These are phyloP conservation scores for Ambrosia artemisiifolia DNA, from an alignment of 129 eudicot species.

Conservation along the genomic window DNA sequence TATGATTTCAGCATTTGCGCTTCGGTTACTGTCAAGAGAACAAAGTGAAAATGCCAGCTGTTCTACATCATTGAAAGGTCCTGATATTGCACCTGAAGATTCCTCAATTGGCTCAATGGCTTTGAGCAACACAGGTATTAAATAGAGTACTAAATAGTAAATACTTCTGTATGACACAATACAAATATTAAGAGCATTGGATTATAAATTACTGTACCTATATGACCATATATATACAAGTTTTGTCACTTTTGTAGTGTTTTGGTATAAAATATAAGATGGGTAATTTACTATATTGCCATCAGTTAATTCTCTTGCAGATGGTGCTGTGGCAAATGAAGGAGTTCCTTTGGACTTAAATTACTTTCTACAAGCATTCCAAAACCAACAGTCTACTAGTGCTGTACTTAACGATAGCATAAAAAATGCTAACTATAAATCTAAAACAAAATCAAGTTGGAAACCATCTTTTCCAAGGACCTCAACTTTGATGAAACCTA, in stretches of 20 bases:
- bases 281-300: neutral
- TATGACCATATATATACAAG: neutral
- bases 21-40: slow-evolving; percentile 40
- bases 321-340: slow-evolving; percentile 29
- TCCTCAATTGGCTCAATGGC: slow-evolving; percentile 35
- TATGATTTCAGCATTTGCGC: slow-evolving; percentile 62
- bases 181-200: neutral
- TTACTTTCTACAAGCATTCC: slow-evolving; percentile 25
- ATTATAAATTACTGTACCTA: slow-evolving; percentile 16
- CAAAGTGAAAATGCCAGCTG: slow-evolving; percentile 42
- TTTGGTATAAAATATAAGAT: neutral
- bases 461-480: slow-evolving; percentile 59
- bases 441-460: slow-evolving; percentile 40
- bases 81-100: slow-evolving; percentile 25
- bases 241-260: no score
- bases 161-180: neutral
- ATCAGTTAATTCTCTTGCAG: slow-evolving; percentile 24
- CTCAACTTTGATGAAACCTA: slow-evolving; percentile 97
- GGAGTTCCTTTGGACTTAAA: slow-evolving; percentile 31
- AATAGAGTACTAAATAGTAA: neutral
- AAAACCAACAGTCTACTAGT: slow-evolving; percentile 35
- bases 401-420: slow-evolving; percentile 36
- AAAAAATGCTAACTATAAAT: slow-evolving; percentile 32
- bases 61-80: slow-evolving; percentile 42
- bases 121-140: slow-evolving; percentile 39